Conservation (phyloP, 148 eudicot genomes). For the Chenopodium suecicum region DNA sequence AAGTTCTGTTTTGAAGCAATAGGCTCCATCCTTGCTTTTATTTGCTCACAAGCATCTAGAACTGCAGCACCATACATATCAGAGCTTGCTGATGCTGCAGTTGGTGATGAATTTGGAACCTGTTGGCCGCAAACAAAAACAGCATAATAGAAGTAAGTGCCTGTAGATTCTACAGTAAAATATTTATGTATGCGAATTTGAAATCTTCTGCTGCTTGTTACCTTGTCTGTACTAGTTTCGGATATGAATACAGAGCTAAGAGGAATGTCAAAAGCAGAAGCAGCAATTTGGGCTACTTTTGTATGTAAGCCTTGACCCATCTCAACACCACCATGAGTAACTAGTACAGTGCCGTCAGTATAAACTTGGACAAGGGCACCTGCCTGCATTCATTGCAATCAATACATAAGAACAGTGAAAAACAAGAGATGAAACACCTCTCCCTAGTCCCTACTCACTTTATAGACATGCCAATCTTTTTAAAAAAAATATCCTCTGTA, state of each 20-base stretch:
- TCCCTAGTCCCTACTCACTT: not conserved
- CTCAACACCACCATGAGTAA: conserved; percentile 98
- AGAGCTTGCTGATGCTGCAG: conserved; percentile 98
- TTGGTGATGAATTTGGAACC: conserved; percentile 99
- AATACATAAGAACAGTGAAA: not conserved
- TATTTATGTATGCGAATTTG: conserved; percentile 4
- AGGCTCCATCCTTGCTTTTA: conserved; percentile 88
- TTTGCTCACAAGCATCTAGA: conserved; percentile 94
- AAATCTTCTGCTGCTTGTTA: conserved; percentile 26
- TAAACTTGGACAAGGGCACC: conserved; percentile 99
- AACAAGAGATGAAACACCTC: not conserved
- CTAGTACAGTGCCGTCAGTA: conserved; percentile 96
- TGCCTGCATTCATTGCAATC: conserved; percentile 50
- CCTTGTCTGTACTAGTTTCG: conserved; percentile 99
- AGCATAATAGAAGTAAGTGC: not conserved
- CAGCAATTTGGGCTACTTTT: conserved; percentile 97
- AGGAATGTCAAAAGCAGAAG: conserved; percentile 83
- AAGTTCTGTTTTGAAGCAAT: conserved; percentile 52
- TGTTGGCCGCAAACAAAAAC: conserved; percentile 29
- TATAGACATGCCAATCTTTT: not conserved
- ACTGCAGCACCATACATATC: conserved; percentile 98
- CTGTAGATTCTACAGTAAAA: not conserved
- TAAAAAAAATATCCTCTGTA: not conserved
- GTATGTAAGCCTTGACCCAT: conserved; percentile 99
- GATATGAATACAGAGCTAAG: conserved; percentile 89